A percentile compares a stretch with the other conserved stretches of the same genome.
phyloP scores from a whole-genome alignment of 75 land plant genomes.

The Pseudotsuga menziesii region DNA sequence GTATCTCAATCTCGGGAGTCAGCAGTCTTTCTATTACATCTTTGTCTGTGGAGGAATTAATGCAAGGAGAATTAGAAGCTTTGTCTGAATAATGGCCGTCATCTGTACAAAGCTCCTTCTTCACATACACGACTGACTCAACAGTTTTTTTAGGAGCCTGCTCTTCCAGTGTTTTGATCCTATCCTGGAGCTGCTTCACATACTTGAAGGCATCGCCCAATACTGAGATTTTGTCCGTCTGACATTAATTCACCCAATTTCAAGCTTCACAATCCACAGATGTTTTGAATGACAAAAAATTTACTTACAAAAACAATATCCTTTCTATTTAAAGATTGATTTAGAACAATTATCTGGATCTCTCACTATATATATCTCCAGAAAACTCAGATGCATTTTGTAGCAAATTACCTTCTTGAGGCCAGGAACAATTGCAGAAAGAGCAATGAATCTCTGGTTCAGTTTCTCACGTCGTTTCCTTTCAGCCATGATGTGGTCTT shows the following conservation, averaged over 20 bases:
- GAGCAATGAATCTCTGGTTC: constrained; percentile 83
- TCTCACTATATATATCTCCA: constrained; percentile 49
- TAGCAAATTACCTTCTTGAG: constrained; percentile 72
- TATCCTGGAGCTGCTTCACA: constrained; percentile 50
- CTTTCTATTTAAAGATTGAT: no score
- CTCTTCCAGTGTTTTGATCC: constrained; percentile 31
- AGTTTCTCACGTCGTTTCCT: constrained; percentile 87
- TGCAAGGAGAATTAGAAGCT: background rate
- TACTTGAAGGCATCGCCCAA: constrained; percentile 53
- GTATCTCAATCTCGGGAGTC: constrained; percentile 60
- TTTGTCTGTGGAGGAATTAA: background rate
- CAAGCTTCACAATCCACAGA: no score
- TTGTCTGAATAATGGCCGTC: background rate
- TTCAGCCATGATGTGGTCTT: constrained; percentile 80
- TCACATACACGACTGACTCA: constrained; percentile 18
- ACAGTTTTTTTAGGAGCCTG: constrained; percentile 22
- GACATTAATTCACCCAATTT: background rate
- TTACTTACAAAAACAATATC: background rate
- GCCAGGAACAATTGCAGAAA: constrained; percentile 90
- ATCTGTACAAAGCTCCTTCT: background rate
- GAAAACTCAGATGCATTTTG: constrained; percentile 70
- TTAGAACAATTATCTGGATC: constrained; percentile 39
- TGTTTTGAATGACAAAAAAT: no score
- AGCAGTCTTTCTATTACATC: background rate
- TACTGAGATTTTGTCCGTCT: constrained; percentile 57